Evolutionary conservation across 805 yeast genomes (phyloP).

Genomic region (Ascoidea rubescens): DNA sequence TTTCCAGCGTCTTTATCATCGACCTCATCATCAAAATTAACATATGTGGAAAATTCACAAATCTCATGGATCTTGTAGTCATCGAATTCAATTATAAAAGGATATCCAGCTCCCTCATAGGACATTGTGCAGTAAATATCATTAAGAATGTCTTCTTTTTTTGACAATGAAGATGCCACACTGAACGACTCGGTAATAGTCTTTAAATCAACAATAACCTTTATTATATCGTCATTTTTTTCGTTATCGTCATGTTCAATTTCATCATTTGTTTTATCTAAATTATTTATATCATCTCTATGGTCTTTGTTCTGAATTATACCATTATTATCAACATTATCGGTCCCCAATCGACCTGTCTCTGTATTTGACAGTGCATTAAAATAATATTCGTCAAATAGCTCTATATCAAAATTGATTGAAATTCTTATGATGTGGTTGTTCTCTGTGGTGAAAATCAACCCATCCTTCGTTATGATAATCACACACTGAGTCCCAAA

Average conservation of each 20-base stretch:
- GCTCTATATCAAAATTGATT: slow-evolving; percentile 22
- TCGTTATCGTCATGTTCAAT: slow-evolving; percentile 9
- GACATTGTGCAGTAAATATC: slow-evolving; percentile 27
- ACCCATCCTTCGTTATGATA: slow-evolving; percentile 34
- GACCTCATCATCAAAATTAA: slow-evolving; percentile 20
- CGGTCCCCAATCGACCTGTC: background rate
- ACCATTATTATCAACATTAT: background rate
- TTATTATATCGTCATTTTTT: slow-evolving; percentile 9
- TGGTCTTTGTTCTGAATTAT: slow-evolving; percentile 1
- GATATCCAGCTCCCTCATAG: slow-evolving; percentile 34
- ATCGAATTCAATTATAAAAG: slow-evolving; percentile 42
- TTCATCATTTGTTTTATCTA: background rate
- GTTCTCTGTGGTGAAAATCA: slow-evolving; percentile 34
- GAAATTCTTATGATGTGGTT: slow-evolving; percentile 24
- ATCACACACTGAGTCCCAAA: slow-evolving; percentile 26
- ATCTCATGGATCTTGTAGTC: slow-evolving; percentile 38
- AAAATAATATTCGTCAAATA: slow-evolving; percentile 22
- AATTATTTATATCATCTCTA: slow-evolving; percentile 1
- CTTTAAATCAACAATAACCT: slow-evolving; percentile 28
- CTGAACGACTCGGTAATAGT: slow-evolving; percentile 38
- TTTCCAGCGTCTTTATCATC: slow-evolving; percentile 13
- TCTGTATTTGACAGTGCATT: slow-evolving; percentile 1
- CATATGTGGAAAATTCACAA: slow-evolving; percentile 40
- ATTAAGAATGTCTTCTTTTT: slow-evolving; percentile 22
- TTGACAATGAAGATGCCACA: slow-evolving; percentile 15